phyloP scores from a whole-genome alignment of 1,284 basidiomycete genomes.

The Rhodotorula sp. region DNA sequence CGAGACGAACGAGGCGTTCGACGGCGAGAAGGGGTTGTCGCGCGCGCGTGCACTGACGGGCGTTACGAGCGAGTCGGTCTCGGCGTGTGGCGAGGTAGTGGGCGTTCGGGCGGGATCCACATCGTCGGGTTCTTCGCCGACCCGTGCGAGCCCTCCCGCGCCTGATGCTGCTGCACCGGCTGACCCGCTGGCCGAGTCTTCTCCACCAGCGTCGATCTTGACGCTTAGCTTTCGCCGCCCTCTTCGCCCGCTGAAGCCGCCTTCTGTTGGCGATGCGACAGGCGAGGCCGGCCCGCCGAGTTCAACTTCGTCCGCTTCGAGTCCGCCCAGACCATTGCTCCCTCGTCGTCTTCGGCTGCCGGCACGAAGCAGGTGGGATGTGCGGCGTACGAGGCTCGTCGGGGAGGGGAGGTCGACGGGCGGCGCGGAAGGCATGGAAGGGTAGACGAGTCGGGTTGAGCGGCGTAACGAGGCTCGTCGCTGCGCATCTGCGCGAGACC shows the following conservation, averaged over 20 bases:
- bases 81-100: not conserved
- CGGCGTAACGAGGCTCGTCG: slow-evolving; percentile 11
- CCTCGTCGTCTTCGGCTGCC: not conserved
- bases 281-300: not conserved
- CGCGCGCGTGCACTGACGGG: not conserved
- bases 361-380: not conserved
- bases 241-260: not conserved
- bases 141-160: not conserved
- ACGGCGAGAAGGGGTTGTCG: slow-evolving; percentile 10
- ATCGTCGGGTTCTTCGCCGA: slow-evolving; percentile 6
- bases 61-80: not conserved
- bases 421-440: slow-evolving; percentile 3
- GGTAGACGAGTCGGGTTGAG: slow-evolving; percentile 8
- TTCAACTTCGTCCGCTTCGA: slow-evolving; percentile 8
- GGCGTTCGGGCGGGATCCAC: not conserved
- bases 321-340: not conserved
- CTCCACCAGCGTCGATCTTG: not conserved
- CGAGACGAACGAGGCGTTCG: slow-evolving; percentile 6
- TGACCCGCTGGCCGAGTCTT: not conserved
- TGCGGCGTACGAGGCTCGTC: slow-evolving; percentile 2
- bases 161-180: too few species aligned
- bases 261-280: not conserved
- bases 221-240: slow-evolving; percentile 7
- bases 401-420: slow-evolving; percentile 1
- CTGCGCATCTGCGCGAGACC: slow-evolving; percentile 13